Base-by-base conservation (phyloP, 2,329 filamentous ascomycete genomes). In the Penicillium glabrum region DNA sequence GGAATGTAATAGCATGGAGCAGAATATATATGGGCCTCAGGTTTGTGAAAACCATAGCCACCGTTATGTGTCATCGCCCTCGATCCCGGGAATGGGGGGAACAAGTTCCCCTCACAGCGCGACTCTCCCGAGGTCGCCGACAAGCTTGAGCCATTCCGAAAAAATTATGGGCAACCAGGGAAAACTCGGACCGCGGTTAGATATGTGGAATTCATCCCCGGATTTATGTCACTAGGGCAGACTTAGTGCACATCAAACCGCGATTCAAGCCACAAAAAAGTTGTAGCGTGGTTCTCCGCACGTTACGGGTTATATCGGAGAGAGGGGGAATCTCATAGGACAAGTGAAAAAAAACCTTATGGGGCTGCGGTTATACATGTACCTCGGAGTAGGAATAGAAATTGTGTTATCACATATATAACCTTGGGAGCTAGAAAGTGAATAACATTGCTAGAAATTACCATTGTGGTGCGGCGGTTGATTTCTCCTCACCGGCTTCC, bases 401-500 rank as follows among this genome's bases (percentile, higher is more conserved):
- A 33, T 6, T 16, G 2, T 33, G 5, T 14, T 33, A 6, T 33
- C 16, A 11, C 31, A 41, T 5, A 29, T 10, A 29, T 3, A 8
- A 8, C 26, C 26, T 26, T 26, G 26, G 7, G 27, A 29, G 27
- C 27, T 29, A 29, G 13, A 9, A 29, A 29, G 10, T 26, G 26
- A 26, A 7, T 8, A 26, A 8, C 7, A 26, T 8, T 8, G 26
- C 26, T 26, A 26, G 8, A 10, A 29, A 3, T 3, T 5, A 24
- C 51, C 51, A 21, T 60, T 13, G n/a, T 29, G 14, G 26, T 39
- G n/a, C 53, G 56, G 58, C 61, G 58, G 60, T 60, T 61, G 58
- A 60, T 63, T 64, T 63, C 61, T 64, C 63, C 61, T 64, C 61
- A 64, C 63, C 58, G 61, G 53, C 47, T 47, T 62, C 62, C 55